phyloP scores from a whole-genome alignment of 495 filamentous ascomycete species.

The Clohesyomyces aquaticus region DNA sequence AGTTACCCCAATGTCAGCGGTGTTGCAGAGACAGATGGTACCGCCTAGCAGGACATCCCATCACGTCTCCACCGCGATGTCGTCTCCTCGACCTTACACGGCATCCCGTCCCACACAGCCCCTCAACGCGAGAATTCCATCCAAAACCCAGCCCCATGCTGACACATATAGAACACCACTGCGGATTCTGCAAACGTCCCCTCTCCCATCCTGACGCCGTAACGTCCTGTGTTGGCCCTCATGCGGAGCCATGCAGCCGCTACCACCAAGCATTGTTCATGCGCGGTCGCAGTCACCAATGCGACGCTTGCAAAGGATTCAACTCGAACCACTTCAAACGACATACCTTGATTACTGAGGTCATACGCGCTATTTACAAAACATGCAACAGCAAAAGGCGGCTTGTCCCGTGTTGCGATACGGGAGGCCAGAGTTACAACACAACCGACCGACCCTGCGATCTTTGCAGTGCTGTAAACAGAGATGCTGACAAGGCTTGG shows the following conservation, averaged over 20 bases:
- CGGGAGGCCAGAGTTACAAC: slow-evolving; percentile 1
- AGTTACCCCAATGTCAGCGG: no score
- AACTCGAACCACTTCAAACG: slow-evolving; percentile 37
- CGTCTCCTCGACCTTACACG: no score
- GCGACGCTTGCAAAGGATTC: slow-evolving; percentile 29
- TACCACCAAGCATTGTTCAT: slow-evolving; percentile 43
- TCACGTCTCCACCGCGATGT: no score
- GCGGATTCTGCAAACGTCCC: slow-evolving; percentile 38
- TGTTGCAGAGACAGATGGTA: no score
- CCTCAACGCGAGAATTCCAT: not conserved
- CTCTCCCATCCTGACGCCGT: slow-evolving; percentile 31
- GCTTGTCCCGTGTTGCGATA: not conserved
- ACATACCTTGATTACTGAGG: slow-evolving; percentile 36
- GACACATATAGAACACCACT: slow-evolving; percentile 30
- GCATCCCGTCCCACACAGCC: no score
- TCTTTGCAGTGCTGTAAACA: not conserved
- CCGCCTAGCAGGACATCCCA: no score
- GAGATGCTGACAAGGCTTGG: not conserved
- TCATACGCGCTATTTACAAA: slow-evolving; percentile 23
- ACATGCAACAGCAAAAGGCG: not conserved
- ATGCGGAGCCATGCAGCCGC: slow-evolving; percentile 41
- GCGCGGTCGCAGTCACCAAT: slow-evolving; percentile 26
- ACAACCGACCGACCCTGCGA: not conserved
- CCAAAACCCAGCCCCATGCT: not conserved
- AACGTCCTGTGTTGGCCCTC: slow-evolving; percentile 35